These are phyloP conservation scores for Volvariella volvacea DNA, from an alignment of 1,284 basidiomycete genomes.

Conservation along the genomic window DNA sequence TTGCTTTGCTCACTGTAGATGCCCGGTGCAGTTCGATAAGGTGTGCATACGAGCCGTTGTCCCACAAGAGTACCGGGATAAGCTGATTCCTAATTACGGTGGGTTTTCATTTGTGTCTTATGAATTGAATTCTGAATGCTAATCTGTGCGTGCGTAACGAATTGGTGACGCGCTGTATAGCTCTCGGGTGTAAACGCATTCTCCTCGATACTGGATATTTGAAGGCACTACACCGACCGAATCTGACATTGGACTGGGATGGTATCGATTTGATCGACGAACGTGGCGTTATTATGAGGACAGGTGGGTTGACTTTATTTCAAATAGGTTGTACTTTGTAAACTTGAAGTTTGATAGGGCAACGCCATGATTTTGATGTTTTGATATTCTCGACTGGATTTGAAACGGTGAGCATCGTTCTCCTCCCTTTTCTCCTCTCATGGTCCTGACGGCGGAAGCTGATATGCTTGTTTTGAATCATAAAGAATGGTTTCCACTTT, in stretches of 20 bases:
- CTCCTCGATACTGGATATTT: conserved; percentile 29
- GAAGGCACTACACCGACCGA: conserved; percentile 28
- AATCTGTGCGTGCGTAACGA: no score
- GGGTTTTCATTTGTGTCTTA: no score
- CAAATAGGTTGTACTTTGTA: background rate
- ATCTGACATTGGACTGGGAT: conserved; percentile 29
- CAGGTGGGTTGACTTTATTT: conserved; percentile 15
- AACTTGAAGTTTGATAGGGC: conserved; percentile 16
- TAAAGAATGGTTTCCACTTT: conserved; percentile 28
- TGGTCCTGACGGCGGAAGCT: no score
- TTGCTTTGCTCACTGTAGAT: background rate
- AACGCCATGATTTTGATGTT: conserved; percentile 28
- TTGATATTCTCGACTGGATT: conserved; percentile 35
- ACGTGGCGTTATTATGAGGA: conserved; percentile 28
- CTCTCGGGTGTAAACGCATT: conserved; percentile 30
- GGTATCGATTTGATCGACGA: conserved; percentile 28
- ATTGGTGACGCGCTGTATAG: conserved; percentile 9
- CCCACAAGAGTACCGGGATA: no score
- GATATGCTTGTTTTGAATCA: no score
- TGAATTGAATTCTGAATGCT: no score
- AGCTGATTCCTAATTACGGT: no score
- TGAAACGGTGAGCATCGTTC: no score
- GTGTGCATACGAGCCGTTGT: no score
- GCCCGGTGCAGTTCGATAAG: background rate
- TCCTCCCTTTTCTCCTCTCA: no score